Percentiles rank a stretch among this genome's conserved stretches.
Evolutionary conservation across 352 stramenopile genomes (phyloP).

Genomic region (Lagenidium giganteum): DNA sequence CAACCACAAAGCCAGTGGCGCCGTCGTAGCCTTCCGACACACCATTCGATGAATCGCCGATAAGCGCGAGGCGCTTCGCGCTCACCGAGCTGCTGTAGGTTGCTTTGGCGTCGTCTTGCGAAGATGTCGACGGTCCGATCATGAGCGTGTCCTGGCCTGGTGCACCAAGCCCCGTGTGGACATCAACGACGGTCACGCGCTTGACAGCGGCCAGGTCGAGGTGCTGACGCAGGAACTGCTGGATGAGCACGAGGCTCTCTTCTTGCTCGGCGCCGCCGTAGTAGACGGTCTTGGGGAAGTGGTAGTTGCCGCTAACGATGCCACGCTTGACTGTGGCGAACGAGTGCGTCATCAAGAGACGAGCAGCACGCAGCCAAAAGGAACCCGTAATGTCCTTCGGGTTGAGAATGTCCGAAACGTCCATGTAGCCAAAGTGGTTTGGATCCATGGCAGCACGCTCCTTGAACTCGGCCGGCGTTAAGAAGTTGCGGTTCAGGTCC

Average conservation of each 20-base stretch:
- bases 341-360: conserved; percentile 37
- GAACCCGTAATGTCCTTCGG: conserved; percentile 18
- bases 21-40: background rate
- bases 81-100: background rate
- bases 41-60: background rate
- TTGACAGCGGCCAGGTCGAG: conserved; percentile 30
- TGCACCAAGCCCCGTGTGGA: conserved; percentile 88
- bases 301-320: conserved; percentile 85
- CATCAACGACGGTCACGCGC: conserved; percentile 81
- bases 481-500: conserved; percentile 92
- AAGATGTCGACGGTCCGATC: too few species aligned
- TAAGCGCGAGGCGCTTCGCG: background rate
- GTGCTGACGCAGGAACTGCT: conserved; percentile 52
- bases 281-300: conserved; percentile 74
- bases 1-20: background rate
- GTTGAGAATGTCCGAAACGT: conserved; percentile 71
- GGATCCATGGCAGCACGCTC: conserved; percentile 42
- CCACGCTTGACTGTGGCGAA: conserved; percentile 59
- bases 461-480: conserved; percentile 50
- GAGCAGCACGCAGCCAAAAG: conserved; percentile 41
- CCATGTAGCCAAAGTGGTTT: conserved; percentile 75
- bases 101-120: too few species aligned
- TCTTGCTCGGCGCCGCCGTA: conserved; percentile 81
- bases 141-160: conserved; percentile 34
- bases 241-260: conserved; percentile 53